These are phyloP conservation scores for Microdochium paspali DNA, from an alignment of 2,329 filamentous ascomycete species.

Conservation along the genomic window DNA sequence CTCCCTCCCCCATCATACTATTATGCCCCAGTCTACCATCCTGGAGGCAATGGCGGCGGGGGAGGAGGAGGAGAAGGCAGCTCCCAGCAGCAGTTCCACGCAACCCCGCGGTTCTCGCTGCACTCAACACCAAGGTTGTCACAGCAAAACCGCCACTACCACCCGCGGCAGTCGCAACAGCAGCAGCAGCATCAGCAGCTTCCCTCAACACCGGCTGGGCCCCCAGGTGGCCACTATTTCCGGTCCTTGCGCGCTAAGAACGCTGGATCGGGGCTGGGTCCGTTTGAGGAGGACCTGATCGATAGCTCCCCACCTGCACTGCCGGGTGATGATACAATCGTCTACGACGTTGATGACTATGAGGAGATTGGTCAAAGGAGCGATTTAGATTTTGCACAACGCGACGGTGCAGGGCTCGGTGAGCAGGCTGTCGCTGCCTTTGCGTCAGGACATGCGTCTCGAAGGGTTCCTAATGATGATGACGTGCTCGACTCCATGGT, in stretches of 20 bases:
- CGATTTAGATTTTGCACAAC: too few species aligned
- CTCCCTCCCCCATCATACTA: neutral
- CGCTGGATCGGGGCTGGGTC: slow-evolving; percentile 3
- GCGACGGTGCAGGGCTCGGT: neutral
- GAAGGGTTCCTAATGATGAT: neutral
- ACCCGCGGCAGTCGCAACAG: too few species aligned
- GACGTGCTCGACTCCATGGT: neutral
- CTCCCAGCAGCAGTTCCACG: slow-evolving; percentile 18
- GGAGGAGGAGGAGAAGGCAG: too few species aligned
- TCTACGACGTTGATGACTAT: neutral
- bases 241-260: slow-evolving; percentile 4
- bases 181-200: neutral
- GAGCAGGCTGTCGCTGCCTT: neutral
- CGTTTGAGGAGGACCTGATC: slow-evolving; percentile 11
- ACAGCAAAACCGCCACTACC: too few species aligned
- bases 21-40: slow-evolving; percentile 5
- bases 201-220: slow-evolving; percentile 8
- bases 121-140: slow-evolving; percentile 16
- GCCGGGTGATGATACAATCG: neutral
- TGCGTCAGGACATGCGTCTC: neutral
- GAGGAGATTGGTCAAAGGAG: too few species aligned
- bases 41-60: too few species aligned
- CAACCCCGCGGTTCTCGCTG: slow-evolving; percentile 21
- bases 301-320: slow-evolving; percentile 15
- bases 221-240: slow-evolving; percentile 6